Conservation (phyloP, 2,329 filamentous ascomycete genomes). For the Trichoderma atroviride region DNA sequence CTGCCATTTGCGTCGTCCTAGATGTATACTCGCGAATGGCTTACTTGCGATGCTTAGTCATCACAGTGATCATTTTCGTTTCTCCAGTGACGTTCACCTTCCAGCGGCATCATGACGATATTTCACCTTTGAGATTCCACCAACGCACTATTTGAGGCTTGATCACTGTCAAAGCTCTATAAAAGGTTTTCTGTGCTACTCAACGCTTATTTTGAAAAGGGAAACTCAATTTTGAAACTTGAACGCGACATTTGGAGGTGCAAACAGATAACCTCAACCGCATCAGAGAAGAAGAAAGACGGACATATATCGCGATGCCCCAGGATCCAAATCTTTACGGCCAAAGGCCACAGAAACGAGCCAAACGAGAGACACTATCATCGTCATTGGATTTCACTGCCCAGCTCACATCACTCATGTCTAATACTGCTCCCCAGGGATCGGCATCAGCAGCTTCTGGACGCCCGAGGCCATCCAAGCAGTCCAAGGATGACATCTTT, state of each 20-base stretch:
- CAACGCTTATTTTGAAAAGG: not conserved
- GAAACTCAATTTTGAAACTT: not conserved
- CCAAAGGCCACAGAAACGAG: slow-evolving; percentile 68
- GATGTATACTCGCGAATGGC: not conserved
- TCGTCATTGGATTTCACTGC: slow-evolving; percentile 84
- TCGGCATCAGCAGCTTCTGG: slow-evolving; percentile 43
- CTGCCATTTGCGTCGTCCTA: not conserved
- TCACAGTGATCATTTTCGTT: not conserved
- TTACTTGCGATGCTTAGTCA: slow-evolving; percentile 3
- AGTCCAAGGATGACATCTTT: slow-evolving; percentile 53
- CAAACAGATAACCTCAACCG: not conserved
- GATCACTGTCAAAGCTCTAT: too few species aligned
- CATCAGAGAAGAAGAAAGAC: not conserved
- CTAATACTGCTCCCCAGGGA: slow-evolving; percentile 46
- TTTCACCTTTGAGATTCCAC: not conserved
- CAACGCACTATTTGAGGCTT: not conserved
- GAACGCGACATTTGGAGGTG: not conserved
- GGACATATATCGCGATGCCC: slow-evolving; percentile 48
- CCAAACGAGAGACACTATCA: slow-evolving; percentile 69
- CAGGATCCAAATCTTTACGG: slow-evolving; percentile 77
- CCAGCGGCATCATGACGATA: not conserved
- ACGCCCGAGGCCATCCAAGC: slow-evolving; percentile 51
- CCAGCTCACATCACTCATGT: slow-evolving; percentile 80
- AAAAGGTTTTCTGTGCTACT: not conserved
- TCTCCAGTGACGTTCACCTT: slow-evolving; percentile 10